These are phyloP conservation scores for Phytophthora sp. DNA, from an alignment of 352 stramenopile genomes.

Conservation along the genomic window DNA sequence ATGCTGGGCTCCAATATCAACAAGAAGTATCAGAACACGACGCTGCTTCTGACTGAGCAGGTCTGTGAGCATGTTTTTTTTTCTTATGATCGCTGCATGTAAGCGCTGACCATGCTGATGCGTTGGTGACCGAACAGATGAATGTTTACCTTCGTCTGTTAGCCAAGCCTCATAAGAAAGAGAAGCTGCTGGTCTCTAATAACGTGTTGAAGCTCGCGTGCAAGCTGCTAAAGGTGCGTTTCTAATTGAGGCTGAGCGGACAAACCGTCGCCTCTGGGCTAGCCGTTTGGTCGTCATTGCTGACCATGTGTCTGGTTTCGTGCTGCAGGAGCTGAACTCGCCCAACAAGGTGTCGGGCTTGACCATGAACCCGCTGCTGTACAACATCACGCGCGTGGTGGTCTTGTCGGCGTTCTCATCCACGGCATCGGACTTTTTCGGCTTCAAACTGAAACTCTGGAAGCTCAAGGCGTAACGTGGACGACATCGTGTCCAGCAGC, in stretches of 20 bases:
- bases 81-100: background rate
- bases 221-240: conserved; percentile 86
- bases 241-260: background rate
- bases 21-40: conserved; percentile 93
- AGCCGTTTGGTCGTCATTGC: background rate
- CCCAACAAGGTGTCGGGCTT: conserved; percentile 91
- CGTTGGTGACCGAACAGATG: conserved; percentile 55
- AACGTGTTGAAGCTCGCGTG: conserved; percentile 92
- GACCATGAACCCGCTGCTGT: conserved; percentile 91
- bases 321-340: conserved; percentile 80
- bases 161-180: conserved; percentile 88
- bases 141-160: conserved; percentile 88
- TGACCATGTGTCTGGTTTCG: conserved; percentile 30
- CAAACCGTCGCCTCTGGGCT: conserved; percentile 14
- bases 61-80: conserved; percentile 39
- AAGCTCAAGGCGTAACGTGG: conserved; percentile 90
- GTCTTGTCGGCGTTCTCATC: conserved; percentile 91
- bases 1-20: conserved; percentile 92
- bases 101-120: conserved; percentile 16
- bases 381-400: conserved; percentile 90
- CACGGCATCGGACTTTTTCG: conserved; percentile 90
- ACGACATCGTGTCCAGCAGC: background rate
- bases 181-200: conserved; percentile 90
- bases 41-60: conserved; percentile 90
- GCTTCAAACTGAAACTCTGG: conserved; percentile 92